Base-by-base conservation (phyloP, 257 asterid species). In the Jacaranda copaia region DNA sequence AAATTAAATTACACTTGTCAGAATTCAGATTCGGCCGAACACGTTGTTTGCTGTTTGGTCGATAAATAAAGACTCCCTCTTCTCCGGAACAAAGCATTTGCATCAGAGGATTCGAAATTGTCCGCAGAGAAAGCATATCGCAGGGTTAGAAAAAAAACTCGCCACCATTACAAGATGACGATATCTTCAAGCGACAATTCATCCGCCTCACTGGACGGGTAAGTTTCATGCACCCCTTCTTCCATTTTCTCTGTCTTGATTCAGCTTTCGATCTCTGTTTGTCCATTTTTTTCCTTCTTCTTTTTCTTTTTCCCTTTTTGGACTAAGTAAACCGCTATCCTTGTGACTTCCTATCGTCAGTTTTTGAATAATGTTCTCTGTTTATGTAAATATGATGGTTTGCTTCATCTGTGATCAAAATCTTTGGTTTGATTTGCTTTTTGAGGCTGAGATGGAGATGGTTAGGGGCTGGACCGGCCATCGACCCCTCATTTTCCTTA, bases 121-220 rank as follows among this genome's bases (percentile, higher is more conserved):
- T 8, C 4, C 2, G 5, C 25, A n/a, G 45, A 61, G 32, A 25
- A 25, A 2, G 32, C 32, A 53, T 59, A 20, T n/a, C 73, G n/a
- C 65, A 63, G 72, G 40, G 15, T 46, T 25, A 25, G 32, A 25
- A 20, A 59, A 12, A 25, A 42, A 76, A 4, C 38, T 18, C 46
- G 56, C 48, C 46, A 3, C 53, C 35, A 16, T 68, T 19, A 51
- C 60, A 25, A n/a, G 14, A 82, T 79, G 86, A 79, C 86, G 77
- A 79, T 74, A 51, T 70, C 83, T 64, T 74, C 83, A 14, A 36
- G 53, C 25, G 81, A 77, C 6, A 42, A 56, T 73, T 62, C 79
- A 35, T 65, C 77, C 15, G 38, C 69, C 59, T 77, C 80, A 18
- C 0, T 57, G 49, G 49, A 73, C 70, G 56, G 81, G 86, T 82